phyloP scores from a whole-genome alignment of 345 rosid species.

The Syzygium grande region DNA sequence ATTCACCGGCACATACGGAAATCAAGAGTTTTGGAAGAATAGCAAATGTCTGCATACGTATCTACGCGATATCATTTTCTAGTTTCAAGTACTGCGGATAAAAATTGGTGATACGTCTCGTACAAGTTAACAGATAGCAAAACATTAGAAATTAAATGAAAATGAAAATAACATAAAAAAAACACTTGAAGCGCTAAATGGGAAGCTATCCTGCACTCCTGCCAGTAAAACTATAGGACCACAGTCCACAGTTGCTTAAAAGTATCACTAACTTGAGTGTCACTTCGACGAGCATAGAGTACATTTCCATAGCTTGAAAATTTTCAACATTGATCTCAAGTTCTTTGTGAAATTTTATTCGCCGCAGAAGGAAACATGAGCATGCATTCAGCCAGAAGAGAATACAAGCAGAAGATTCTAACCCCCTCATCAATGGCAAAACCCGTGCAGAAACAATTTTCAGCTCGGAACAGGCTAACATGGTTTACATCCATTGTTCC shows the following conservation, averaged over 20 bases:
- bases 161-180: not conserved
- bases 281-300: not conserved
- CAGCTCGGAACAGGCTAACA: not conserved
- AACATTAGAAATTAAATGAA: not conserved
- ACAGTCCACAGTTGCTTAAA: not conserved
- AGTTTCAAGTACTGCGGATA: not conserved
- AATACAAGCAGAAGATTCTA: not conserved
- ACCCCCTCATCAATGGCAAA: not conserved
- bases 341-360: not conserved
- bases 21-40: not conserved
- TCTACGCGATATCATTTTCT: not conserved
- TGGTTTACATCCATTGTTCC: not conserved
- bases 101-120: not conserved
- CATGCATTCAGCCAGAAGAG: not conserved
- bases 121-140: not conserved
- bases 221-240: not conserved
- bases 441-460: not conserved
- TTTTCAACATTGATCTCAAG: not conserved
- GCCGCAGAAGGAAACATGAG: not conserved
- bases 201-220: not conserved
- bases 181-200: not conserved
- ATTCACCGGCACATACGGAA: not conserved
- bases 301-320: not conserved
- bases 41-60: not conserved
- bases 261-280: not conserved